Percentiles rank a stretch among this genome's conserved stretches.
These are phyloP conservation scores for Phytophthora syringae DNA, from an alignment of 352 stramenopile species.

Conservation along the genomic window DNA sequence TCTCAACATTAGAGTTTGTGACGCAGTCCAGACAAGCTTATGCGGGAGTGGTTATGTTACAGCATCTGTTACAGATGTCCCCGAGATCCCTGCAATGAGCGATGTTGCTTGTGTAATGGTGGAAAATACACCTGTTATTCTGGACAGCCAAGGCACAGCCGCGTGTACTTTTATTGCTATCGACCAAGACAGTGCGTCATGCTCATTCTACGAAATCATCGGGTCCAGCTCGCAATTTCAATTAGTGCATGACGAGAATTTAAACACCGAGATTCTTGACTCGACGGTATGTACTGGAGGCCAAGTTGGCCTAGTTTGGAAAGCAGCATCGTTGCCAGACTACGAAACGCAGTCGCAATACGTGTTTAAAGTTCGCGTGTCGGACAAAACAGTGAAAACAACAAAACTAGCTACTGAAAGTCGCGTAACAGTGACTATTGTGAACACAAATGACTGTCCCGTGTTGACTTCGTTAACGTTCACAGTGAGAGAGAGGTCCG, in stretches of 20 bases:
- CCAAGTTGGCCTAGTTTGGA: constrained; percentile 21
- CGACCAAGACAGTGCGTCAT: constrained; percentile 53
- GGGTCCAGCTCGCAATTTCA: constrained; percentile 15
- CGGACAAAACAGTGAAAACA: constrained; percentile 40
- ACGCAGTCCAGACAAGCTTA: constrained; percentile 31
- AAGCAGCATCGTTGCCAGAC: constrained; percentile 25
- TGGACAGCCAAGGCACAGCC: constrained; percentile 25
- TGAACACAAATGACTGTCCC: constrained; percentile 71
- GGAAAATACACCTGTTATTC: constrained; percentile 48
- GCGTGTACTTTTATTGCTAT: constrained; percentile 44
- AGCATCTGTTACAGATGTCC: constrained; percentile 37
- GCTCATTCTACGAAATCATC: constrained; percentile 51
- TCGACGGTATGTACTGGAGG: constrained; percentile 13
- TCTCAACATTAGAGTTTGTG: constrained; percentile 56
- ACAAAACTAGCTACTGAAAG: constrained; percentile 36
- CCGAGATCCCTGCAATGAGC: constrained; percentile 44
- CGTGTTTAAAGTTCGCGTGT: constrained; percentile 32
- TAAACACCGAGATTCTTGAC: constrained; percentile 9
- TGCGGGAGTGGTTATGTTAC: constrained; percentile 48
- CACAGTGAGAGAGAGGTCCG: constrained; percentile 47
- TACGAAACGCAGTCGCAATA: constrained; percentile 49
- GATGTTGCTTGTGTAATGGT: constrained; percentile 42
- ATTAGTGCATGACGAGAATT: constrained; percentile 11
- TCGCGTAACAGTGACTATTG: constrained; percentile 40
- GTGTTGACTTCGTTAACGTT: constrained; percentile 43